Evolutionary conservation across 352 stramenopile genomes (phyloP).

Genomic region (Pythium diclinum): DNA sequence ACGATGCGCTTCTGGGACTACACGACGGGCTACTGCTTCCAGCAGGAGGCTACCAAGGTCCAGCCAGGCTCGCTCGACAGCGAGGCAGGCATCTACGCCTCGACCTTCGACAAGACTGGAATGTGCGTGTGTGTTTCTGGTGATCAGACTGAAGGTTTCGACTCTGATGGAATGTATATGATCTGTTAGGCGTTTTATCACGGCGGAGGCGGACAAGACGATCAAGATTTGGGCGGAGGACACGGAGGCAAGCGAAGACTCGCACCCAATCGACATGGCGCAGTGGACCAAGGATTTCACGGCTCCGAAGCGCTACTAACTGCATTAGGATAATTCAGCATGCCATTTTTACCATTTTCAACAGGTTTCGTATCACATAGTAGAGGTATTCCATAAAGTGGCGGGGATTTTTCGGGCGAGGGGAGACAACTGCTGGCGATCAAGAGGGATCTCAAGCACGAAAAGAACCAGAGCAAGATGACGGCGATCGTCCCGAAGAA

Average conservation of each 20-base stretch:
- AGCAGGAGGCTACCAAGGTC: conserved; percentile 92
- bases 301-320: conserved; percentile 74
- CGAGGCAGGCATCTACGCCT: conserved; percentile 97
- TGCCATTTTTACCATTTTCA: conserved; percentile 7
- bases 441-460: background rate
- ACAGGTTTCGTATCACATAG: conserved; percentile 17
- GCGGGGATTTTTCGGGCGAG: conserved; percentile 20
- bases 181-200: conserved; percentile 92
- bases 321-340: conserved; percentile 15
- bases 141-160: background rate
- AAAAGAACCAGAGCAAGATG: conserved; percentile 21
- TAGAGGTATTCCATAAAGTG: conserved; percentile 29
- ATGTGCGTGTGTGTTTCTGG: conserved; percentile 43
- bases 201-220: conserved; percentile 98
- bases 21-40: conserved; percentile 97
- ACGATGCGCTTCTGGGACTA: conserved; percentile 99
- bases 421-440: conserved; percentile 8
- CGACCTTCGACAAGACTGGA: conserved; percentile 97
- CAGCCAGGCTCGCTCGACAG: conserved; percentile 96
- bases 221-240: conserved; percentile 99
- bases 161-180: background rate
- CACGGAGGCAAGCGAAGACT: conserved; percentile 91
- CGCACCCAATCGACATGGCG: conserved; percentile 97
- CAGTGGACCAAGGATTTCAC: conserved; percentile 95
- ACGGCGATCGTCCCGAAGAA: conserved; percentile 86